Conservation (phyloP, 306 rosid genomes). For the Acacia acuminata region DNA sequence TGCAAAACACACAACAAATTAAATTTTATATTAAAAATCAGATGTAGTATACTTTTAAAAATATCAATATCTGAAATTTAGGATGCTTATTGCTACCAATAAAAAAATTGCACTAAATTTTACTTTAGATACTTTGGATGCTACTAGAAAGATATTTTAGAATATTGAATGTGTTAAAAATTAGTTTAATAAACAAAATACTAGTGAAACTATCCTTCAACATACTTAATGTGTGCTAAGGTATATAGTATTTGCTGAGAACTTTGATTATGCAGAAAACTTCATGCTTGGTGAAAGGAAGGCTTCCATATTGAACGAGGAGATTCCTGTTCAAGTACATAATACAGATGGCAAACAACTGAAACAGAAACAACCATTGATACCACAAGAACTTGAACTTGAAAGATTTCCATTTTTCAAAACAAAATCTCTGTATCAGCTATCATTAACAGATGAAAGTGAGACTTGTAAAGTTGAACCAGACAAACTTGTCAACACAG, state of each 20-base stretch:
- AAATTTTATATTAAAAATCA: no score
- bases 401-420: conserved; percentile 20
- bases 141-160: no score
- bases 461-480: conserved; percentile 54
- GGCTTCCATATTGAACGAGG: conserved; percentile 19
- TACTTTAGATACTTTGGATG: no score
- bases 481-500: conserved; percentile 29
- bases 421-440: conserved; percentile 31
- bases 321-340: conserved; percentile 26
- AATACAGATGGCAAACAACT: conserved; percentile 11
- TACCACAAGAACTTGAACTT: conserved; percentile 27
- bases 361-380: conserved; percentile 22
- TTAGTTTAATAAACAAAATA: no score
- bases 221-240: no score
- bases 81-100: no score
- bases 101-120: no score
- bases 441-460: conserved; percentile 45
- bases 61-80: no score
- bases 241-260: neutral
- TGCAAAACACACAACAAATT: no score
- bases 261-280: conserved; percentile 35
- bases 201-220: no score
- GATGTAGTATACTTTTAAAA: no score
- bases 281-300: conserved; percentile 34
- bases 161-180: no score